Evolutionary conservation across 2,329 filamentous ascomycete species (phyloP).

Genomic region (Mollisia scopiformis): DNA sequence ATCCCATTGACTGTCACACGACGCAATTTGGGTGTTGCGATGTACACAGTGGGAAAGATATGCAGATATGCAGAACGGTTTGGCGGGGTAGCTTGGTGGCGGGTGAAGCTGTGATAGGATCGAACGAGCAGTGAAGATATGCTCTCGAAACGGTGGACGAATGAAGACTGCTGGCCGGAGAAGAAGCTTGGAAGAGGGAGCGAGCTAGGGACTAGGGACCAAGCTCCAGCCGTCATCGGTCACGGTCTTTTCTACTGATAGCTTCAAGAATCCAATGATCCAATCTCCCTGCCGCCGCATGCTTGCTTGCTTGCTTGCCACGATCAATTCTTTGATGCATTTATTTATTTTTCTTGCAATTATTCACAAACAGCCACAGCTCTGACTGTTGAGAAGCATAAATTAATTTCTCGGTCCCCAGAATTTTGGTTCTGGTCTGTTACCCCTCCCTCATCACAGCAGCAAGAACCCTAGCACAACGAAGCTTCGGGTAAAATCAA

Average conservation of each 20-base stretch:
- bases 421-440: background rate
- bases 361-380: background rate
- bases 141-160: background rate
- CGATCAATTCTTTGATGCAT: too few relatives aligned
- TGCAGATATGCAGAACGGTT: background rate
- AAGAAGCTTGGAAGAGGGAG: background rate
- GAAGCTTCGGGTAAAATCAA: background rate
- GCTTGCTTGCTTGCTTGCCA: background rate
- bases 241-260: background rate
- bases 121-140: too few relatives aligned
- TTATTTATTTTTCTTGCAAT: too few relatives aligned
- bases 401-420: background rate
- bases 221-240: too few relatives aligned
- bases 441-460: background rate
- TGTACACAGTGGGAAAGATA: background rate
- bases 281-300: background rate
- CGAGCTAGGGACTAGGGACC: background rate
- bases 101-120: background rate
- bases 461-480: background rate
- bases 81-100: background rate
- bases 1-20: background rate
- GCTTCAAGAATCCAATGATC: background rate
- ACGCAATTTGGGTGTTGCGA: background rate
- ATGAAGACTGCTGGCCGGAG: background rate
- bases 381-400: background rate